Base-by-base conservation (phyloP, 257 asterid genomes). In the Nicotiana undulata region DNA sequence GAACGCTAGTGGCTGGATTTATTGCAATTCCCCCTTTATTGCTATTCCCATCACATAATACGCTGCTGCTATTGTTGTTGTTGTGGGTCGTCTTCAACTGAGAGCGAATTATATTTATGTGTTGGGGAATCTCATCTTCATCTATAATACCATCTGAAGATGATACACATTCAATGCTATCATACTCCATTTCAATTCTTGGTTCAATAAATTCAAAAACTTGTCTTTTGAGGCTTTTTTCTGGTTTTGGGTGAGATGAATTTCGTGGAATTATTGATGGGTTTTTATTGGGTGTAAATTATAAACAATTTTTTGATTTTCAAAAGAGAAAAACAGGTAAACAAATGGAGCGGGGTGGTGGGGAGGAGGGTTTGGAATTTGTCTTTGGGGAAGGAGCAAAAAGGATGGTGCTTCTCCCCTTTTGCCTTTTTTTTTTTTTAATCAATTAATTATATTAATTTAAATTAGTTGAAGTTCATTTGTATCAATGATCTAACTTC, bases 91-190 rank as follows among this genome's bases (percentile, higher is more conserved):
- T 70, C 86, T 89, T 34, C 90, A 86, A 87, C 53, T 88, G 93
- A 53, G 92, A 86, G 83, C 80, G 85, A 12, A 83, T 85, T 32
- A 84, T 80, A 1, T 83, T 56, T 63, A 83, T 81, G 3, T 83
- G 84, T 32, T 74, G 89, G 51, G 91, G 80, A 90, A 89, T 89
- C 84, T 89, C 92, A 55, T 90, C 94, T 86, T 89, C 94, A 18
- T 90, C 92, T 76, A 87, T 51, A 51, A 12, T 63, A 55, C 87
- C 94, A 85, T 89, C 91, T 51, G 84, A 74, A 37, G 89, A 87
- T 59, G 93, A 85, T 55, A 90, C 51, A 86, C 94, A 90, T 81
- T 90, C 92, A 80, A 90, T 90, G 86, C 84, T 90, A 74, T 74
- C 79, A 17, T 90, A 88, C 85, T 90, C 92, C 93, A 90, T 90